phyloP scores from a whole-genome alignment of 2,329 filamentous ascomycete genomes.

The Colletotrichum musae region DNA sequence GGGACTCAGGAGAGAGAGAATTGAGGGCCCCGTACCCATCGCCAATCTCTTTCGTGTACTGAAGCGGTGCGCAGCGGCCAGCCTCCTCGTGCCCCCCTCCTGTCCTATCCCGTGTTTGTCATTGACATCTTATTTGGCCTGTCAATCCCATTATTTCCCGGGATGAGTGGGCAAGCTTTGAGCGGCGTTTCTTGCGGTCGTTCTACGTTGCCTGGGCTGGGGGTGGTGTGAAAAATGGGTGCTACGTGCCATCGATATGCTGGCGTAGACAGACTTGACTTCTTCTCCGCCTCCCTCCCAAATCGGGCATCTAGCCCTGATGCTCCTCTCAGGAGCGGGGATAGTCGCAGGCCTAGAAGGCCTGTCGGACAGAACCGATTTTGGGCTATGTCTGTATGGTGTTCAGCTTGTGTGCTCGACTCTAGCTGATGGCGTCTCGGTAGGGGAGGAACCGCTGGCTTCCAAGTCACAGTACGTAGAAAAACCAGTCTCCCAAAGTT shows the following conservation, averaged over 20 bases:
- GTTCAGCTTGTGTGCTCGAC: background rate
- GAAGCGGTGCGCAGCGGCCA: background rate
- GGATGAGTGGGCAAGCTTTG: background rate
- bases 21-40: constrained; percentile 7
- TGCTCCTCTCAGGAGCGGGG: background rate
- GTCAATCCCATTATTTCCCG: constrained; percentile 8
- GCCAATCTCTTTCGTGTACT: background rate
- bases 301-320: background rate
- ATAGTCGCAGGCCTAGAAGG: background rate
- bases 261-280: background rate
- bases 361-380: background rate
- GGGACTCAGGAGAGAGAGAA: background rate
- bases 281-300: background rate
- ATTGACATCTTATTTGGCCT: constrained; percentile 2
- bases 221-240: background rate
- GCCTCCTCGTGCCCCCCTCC: background rate
- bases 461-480: no score
- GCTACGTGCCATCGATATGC: background rate
- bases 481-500: no score
- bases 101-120: constrained; percentile 15
- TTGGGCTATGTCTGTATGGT: background rate
- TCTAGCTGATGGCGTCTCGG: background rate
- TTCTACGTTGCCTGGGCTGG: no score
- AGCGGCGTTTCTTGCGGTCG: background rate
- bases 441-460: no score